A percentile compares a stretch with the other conserved stretches of the same genome.
phyloP scores from a whole-genome alignment of 805 yeast genomes.

The Candida stauntonica region DNA sequence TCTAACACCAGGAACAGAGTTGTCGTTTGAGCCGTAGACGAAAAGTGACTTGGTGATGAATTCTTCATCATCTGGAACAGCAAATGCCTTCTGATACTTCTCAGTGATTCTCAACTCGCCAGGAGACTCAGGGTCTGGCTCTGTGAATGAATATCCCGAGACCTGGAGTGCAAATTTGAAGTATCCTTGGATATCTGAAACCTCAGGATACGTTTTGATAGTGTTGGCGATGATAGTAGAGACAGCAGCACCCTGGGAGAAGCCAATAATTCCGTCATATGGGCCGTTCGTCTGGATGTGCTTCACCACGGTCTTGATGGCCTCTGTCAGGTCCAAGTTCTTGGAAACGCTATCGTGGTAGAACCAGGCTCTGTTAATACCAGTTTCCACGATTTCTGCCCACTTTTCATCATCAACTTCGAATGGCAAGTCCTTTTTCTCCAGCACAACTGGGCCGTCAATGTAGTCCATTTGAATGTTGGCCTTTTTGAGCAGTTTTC shows the following conservation, averaged over 20 bases:
- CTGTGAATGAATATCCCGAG: constrained; percentile 58
- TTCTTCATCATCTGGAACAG: constrained; percentile 26
- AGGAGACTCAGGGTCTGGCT: constrained; percentile 31
- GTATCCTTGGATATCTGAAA: constrained; percentile 25
- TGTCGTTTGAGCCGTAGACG: constrained; percentile 81
- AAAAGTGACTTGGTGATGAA: constrained; percentile 53
- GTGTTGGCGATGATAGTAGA: constrained; percentile 65
- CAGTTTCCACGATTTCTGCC: constrained; percentile 41
- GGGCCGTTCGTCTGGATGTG: constrained; percentile 69
- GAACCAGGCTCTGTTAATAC: constrained; percentile 72
- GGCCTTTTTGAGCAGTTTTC: constrained; percentile 64
- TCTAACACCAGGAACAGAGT: constrained; percentile 74
- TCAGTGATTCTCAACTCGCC: constrained; percentile 34
- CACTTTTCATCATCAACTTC: constrained; percentile 52
- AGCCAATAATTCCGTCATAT: constrained; percentile 84
- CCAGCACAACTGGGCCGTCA: constrained; percentile 69
- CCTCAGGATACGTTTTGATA: constrained; percentile 29
- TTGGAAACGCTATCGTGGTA: constrained; percentile 43
- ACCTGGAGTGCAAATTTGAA: constrained; percentile 74
- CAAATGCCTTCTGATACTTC: constrained; percentile 31
- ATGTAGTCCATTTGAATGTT: constrained; percentile 71
- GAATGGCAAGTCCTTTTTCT: constrained; percentile 71
- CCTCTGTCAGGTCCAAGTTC: constrained; percentile 47
- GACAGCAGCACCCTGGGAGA: constrained; percentile 92
- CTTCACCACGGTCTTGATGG: constrained; percentile 43